phyloP scores from a whole-genome alignment of 768 basidiomycete genomes.

The Tulasnella sp. region DNA sequence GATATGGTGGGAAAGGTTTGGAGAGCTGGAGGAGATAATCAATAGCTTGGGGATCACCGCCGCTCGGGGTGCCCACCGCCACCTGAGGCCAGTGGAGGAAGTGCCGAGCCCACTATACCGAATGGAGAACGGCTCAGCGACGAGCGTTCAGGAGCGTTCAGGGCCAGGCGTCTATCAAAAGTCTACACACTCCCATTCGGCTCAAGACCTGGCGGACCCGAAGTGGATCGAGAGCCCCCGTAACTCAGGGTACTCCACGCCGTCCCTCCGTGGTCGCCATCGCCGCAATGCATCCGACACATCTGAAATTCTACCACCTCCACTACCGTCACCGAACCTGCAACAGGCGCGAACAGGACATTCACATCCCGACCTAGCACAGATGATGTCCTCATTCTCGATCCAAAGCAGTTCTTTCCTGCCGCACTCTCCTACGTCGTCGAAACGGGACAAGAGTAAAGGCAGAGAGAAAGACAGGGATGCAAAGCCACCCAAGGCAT shows the following conservation, averaged over 20 bases:
- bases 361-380: background rate
- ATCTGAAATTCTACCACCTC: background rate
- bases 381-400: background rate
- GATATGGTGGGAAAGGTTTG: conserved; percentile 63
- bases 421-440: too few species aligned
- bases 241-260: background rate
- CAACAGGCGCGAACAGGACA: background rate
- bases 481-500: too few species aligned
- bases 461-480: conserved; percentile 13
- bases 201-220: background rate
- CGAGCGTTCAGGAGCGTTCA: conserved; percentile 2
- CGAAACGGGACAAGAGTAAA: conserved; percentile 10
- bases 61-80: background rate
- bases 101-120: conserved; percentile 21
- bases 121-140: conserved; percentile 3
- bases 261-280: conserved; percentile 1
- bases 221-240: background rate
- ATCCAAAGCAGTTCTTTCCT: too few species aligned
- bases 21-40: conserved; percentile 48
- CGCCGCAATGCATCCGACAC: background rate
- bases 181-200: background rate
- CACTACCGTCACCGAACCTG: background rate
- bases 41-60: conserved; percentile 27
- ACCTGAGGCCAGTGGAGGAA: conserved; percentile 17
- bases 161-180: conserved; percentile 3